A percentile compares a stretch with the other conserved stretches of the same genome.
phyloP scores from a whole-genome alignment of 164 flowering plant genomes.

The Magnolia changhungtana region DNA sequence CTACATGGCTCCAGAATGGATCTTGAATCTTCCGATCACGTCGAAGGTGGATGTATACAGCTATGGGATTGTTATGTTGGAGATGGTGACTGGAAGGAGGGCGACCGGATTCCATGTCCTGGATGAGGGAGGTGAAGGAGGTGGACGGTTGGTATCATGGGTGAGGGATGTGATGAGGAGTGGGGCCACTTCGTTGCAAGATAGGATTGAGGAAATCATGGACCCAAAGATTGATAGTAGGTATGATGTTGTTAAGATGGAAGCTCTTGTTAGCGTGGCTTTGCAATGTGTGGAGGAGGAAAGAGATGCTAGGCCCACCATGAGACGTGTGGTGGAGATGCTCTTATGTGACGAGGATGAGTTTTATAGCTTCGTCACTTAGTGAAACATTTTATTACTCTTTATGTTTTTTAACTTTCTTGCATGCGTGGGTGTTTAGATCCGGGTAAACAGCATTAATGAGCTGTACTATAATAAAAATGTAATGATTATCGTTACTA shows the following conservation, averaged over 20 bases:
- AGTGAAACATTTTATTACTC: no score
- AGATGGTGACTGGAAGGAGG: slow-evolving; percentile 18
- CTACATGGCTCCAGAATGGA: slow-evolving; percentile 52
- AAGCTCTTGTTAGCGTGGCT: slow-evolving; percentile 1
- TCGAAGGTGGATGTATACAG: slow-evolving; percentile 45
- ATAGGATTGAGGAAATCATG: neutral
- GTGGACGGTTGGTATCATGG: neutral
- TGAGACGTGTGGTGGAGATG: neutral
- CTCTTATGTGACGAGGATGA: no score
- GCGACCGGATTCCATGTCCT: neutral
- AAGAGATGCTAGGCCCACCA: slow-evolving; percentile 2
- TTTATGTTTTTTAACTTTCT: no score
- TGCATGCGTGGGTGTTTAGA: no score
- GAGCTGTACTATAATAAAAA: no score
- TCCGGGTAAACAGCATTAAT: no score
- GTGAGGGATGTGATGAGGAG: neutral
- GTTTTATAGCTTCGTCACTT: no score
- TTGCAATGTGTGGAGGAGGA: slow-evolving; percentile 9
- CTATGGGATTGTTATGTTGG: slow-evolving; percentile 38
- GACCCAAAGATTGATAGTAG: neutral
- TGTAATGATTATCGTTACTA: no score
- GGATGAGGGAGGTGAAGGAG: neutral
- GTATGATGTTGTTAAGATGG: neutral
- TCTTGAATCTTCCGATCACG: slow-evolving; percentile 27
- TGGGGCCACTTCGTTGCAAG: neutral